Conservation (phyloP, 2,329 filamentous ascomycete genomes). For the Tolypocladium tundrense region DNA sequence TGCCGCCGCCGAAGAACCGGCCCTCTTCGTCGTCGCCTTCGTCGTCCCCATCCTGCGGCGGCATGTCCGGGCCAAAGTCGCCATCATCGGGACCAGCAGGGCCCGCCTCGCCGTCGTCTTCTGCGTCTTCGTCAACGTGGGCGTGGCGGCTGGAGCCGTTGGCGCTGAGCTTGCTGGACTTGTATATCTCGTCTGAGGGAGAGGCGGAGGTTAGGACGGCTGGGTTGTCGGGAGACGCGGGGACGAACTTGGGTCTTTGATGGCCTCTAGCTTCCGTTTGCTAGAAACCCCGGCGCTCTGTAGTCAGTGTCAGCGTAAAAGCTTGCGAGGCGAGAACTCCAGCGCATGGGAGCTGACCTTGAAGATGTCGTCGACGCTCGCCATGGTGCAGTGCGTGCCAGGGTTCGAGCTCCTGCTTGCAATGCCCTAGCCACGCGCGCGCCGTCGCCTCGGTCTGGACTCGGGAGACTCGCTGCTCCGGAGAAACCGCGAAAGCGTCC, state of each 20-base stretch:
- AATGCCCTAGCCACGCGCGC: neutral
- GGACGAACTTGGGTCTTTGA: slow-evolving; percentile 52
- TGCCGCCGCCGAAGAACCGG: slow-evolving; percentile 88
- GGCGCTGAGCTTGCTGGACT: slow-evolving; percentile 43
- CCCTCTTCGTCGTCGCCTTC: slow-evolving; percentile 74
- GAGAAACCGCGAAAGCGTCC: neutral
- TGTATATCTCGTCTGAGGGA: slow-evolving; percentile 49
- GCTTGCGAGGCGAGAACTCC: no score
- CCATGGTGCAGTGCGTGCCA: slow-evolving; percentile 26
- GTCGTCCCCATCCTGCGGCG: slow-evolving; percentile 38
- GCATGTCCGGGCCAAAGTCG: slow-evolving; percentile 33
- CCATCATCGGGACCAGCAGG: slow-evolving; percentile 43
- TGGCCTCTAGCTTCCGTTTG: slow-evolving; percentile 54
- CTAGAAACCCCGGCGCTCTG: slow-evolving; percentile 35
- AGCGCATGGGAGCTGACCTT: slow-evolving; percentile 24
- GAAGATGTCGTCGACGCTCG: slow-evolving; percentile 50
- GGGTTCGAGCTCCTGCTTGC: neutral
- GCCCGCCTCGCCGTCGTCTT: slow-evolving; percentile 34
- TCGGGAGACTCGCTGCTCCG: neutral
- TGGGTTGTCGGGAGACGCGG: neutral
- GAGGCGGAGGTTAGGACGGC: neutral
- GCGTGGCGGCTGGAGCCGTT: slow-evolving; percentile 35
- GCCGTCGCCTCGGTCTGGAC: neutral
- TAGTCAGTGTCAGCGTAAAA: neutral
- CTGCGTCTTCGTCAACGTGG: slow-evolving; percentile 30